Percentiles rank a stretch among this genome's conserved stretches.
Conservation (phyloP, 2,329 filamentous ascomycete genomes). For the Fusarium denticulatum region DNA sequence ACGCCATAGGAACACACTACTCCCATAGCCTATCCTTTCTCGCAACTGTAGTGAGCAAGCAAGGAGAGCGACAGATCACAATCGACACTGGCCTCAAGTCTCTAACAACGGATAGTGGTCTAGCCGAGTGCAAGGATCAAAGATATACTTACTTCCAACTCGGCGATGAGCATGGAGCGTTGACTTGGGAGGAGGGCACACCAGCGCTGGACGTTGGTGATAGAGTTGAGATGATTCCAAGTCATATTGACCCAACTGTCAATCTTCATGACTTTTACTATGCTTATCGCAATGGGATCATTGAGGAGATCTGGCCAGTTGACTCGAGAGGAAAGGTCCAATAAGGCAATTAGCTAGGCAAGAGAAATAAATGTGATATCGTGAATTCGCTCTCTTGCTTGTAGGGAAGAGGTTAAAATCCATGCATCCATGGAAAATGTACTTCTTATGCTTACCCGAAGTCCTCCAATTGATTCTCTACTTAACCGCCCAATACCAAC, state of each 20-base stretch:
- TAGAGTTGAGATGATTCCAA: slow-evolving; percentile 33
- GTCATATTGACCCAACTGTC: slow-evolving; percentile 35
- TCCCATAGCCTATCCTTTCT: slow-evolving; percentile 51
- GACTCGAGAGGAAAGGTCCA: slow-evolving; percentile 35
- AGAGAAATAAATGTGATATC: no score
- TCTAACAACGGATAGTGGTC: slow-evolving; percentile 29
- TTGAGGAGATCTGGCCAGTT: slow-evolving; percentile 33
- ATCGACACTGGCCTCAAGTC: slow-evolving; percentile 32
- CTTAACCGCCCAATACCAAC: background rate
- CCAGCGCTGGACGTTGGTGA: slow-evolving; percentile 12
- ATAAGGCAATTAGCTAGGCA: background rate
- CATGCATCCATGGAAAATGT: fast-evolving
- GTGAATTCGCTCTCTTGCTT: background rate
- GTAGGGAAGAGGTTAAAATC: background rate
- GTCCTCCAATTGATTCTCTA: no score
- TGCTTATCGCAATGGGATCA: slow-evolving; percentile 1
- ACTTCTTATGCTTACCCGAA: background rate
- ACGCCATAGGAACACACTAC: slow-evolving; percentile 60
- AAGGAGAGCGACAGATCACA: slow-evolving; percentile 26
- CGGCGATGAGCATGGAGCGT: slow-evolving; percentile 30
- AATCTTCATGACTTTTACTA: slow-evolving; percentile 37
- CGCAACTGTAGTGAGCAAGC: slow-evolving; percentile 23
- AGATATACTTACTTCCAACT: slow-evolving; percentile 11
- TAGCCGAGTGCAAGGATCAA: slow-evolving; percentile 28
- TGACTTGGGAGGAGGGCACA: slow-evolving; percentile 22